phyloP scores from a whole-genome alignment of 1,284 basidiomycete genomes.

The Anthracocystis setariae region DNA sequence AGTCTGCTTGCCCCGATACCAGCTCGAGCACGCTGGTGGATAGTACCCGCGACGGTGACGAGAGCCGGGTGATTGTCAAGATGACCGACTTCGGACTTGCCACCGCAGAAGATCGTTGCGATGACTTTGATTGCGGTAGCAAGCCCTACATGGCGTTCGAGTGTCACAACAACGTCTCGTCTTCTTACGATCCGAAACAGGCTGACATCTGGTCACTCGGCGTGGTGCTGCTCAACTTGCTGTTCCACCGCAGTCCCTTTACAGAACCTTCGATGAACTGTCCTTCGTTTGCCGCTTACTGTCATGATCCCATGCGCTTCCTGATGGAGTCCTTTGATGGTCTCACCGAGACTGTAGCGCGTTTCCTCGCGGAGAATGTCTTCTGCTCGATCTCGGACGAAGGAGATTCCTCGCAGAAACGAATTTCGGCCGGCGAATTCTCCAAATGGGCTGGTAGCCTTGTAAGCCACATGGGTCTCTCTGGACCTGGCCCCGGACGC shows the following conservation, averaged over 20 bases:
- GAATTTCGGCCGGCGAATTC: conserved; percentile 83
- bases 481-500: conserved; percentile 21
- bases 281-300: conserved; percentile 83
- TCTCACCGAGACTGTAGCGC: conserved; percentile 85
- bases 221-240: conserved; percentile 97
- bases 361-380: conserved; percentile 83
- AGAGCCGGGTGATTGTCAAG: conserved; percentile 76
- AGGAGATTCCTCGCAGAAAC: conserved; percentile 67
- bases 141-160: conserved; percentile 99
- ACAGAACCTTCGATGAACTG: conserved; percentile 85
- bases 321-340: conserved; percentile 90
- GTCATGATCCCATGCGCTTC: conserved; percentile 81
- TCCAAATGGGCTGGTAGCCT: conserved; percentile 85
- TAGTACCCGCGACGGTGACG: conserved; percentile 72
- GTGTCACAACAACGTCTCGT: conserved; percentile 95
- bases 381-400: conserved; percentile 80
- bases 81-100: conserved; percentile 96
- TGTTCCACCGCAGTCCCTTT: conserved; percentile 99
- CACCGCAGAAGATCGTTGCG: conserved; percentile 84
- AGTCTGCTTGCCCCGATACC: conserved; percentile 73
- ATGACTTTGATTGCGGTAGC: conserved; percentile 98
- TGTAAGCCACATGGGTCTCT: conserved; percentile 71
- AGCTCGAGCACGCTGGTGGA: conserved; percentile 66
- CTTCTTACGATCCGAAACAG: conserved; percentile 89
- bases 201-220: conserved; percentile 99